These are phyloP conservation scores for Nothophoma quercina DNA, from an alignment of 2,329 filamentous ascomycete genomes.

Conservation along the genomic window DNA sequence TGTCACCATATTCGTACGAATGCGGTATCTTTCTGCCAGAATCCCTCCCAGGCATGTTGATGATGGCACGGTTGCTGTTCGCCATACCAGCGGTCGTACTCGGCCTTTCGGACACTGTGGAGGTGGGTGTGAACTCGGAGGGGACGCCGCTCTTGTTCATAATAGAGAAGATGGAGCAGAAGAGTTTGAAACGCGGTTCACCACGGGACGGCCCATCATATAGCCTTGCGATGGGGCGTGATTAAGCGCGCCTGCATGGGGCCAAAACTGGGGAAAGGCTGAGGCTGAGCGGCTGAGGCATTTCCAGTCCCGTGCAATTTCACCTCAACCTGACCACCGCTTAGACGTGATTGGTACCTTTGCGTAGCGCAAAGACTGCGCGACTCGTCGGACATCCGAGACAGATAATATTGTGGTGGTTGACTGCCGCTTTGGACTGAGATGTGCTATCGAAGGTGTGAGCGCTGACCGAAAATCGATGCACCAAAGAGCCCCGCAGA, in stretches of 20 bases:
- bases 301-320: conserved; percentile 2
- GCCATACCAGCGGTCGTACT: too few species aligned
- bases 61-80: neutral
- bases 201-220: conserved; percentile 14
- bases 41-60: neutral
- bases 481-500: neutral
- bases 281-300: conserved; percentile 7
- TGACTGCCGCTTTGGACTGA: too few species aligned
- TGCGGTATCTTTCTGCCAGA: neutral
- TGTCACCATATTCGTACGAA: neutral
- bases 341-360: neutral
- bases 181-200: neutral
- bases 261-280: conserved; percentile 3
- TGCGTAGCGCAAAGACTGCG: neutral
- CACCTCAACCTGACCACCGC: neutral
- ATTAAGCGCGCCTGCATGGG: conserved; percentile 5
- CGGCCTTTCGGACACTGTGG: neutral
- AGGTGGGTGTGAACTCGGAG: neutral
- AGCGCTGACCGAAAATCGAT: neutral
- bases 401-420: too few species aligned
- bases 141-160: neutral
- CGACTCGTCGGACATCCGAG: neutral
- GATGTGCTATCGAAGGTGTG: neutral
- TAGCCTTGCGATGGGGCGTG: neutral
- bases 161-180: neutral